Base-by-base conservation (phyloP, 116 monocot genomes). In the Papilionanthe hybrid region DNA sequence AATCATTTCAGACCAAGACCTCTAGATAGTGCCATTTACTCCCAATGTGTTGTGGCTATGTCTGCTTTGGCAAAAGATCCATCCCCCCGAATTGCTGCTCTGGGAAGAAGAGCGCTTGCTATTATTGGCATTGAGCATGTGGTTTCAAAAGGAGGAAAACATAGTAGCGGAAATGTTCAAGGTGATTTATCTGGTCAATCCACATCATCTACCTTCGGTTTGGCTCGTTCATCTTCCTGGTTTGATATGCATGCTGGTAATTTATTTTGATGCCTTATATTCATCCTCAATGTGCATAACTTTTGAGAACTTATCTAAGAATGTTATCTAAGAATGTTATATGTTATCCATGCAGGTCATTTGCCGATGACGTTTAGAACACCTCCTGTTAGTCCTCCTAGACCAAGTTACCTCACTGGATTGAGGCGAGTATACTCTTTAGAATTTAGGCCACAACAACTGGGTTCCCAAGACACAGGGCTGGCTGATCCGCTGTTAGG, bases 241-340 rank as follows among this genome's bases (percentile, higher is more conserved):
- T 90, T 93, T 88, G 96, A 96, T 58, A 93, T 96, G 93, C 91
- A 88, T 87, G 84, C 89, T 71, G 93, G 95, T 93, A 95, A 77
- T 75, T 72, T 32, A 15, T 25, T 1, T 78, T 76, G 41, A 13
- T 13, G 53, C 41, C 66, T 80, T 47, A 22, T 72, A 2, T 17
- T 10, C 20, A 41, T 19, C 29, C 22, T 58, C 58, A 60, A 18
- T 58, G 42, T 22, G 18, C 18, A 43, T 37, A 22, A 63, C 25
- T 63, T 63, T 7, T 25, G 25, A 57, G 37, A 57, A 42, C 1
- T 58, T 42, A 42, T 9, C 20, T 19, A 37, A 37, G 37, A 37
- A 37, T 37, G 37, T 37, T 37, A 37, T 37, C 41, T 3, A 60
- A 42, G 60, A n/a, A 30, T 78, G 56, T 29, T 17, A 25, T 25